These are phyloP conservation scores for Leishmania gerbilli DNA, from an alignment of 208 protist species.

Conservation along the genomic window DNA sequence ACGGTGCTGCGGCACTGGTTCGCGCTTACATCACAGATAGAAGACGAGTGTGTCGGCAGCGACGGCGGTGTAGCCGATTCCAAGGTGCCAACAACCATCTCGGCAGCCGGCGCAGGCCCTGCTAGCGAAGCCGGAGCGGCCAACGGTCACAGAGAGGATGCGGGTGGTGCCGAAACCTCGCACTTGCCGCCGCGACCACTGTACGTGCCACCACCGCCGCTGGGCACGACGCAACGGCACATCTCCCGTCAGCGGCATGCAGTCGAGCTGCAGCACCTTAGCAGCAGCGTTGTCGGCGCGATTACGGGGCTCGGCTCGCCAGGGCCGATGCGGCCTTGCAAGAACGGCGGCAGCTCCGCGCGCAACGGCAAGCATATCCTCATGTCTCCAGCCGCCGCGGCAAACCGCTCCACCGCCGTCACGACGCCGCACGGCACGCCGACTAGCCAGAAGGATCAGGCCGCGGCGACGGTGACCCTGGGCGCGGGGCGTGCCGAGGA, in stretches of 20 bases:
- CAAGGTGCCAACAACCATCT: neutral
- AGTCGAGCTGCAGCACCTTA: slow-evolving; percentile 34
- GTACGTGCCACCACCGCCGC: slow-evolving; percentile 39
- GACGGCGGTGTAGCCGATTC: slow-evolving; percentile 1
- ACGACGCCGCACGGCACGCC: neutral
- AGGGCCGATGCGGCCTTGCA: neutral
- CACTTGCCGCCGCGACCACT: slow-evolving; percentile 35
- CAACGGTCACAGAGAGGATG: neutral
- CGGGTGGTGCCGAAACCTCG: slow-evolving; percentile 4
- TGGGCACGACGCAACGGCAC: slow-evolving; percentile 27
- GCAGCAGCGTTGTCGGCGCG: neutral
- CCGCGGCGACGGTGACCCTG: neutral
- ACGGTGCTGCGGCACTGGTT: slow-evolving; percentile 79
- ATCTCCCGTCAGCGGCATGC: slow-evolving; percentile 24
- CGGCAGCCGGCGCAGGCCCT: neutral
- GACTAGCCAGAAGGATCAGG: neutral
- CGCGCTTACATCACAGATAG: slow-evolving; percentile 50
- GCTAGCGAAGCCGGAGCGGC: neutral
- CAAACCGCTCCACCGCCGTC: neutral
- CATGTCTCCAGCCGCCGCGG: neutral
- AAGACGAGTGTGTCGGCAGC: slow-evolving; percentile 31
- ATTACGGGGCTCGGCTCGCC: neutral
- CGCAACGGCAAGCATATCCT: neutral
- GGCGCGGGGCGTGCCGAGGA: neutral
- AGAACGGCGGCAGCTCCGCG: neutral